Conservation (phyloP, 1,139 yeast genomes). For the Candida dubliniensis region DNA sequence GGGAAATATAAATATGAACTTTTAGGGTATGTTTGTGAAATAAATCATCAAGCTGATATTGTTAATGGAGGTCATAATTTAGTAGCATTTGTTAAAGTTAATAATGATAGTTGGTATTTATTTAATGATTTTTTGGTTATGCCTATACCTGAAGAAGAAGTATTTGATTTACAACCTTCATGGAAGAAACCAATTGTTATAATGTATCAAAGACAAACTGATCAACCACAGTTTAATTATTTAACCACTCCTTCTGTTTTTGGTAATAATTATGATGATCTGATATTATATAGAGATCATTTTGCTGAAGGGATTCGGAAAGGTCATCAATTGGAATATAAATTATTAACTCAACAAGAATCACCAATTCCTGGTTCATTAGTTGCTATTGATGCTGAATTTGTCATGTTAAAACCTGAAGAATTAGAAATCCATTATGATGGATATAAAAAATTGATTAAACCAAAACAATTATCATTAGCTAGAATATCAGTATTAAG, state of each 20-base stretch:
- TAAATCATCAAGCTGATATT: constrained; percentile 54
- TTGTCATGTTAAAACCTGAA: constrained; percentile 81
- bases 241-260: constrained; percentile 23
- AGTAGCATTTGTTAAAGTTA: constrained; percentile 58
- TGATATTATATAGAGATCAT: constrained; percentile 71
- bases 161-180: constrained; percentile 60
- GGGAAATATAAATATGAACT: constrained; percentile 47
- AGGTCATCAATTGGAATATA: constrained; percentile 59
- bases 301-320: constrained; percentile 72
- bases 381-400: constrained; percentile 96
- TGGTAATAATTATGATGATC: constrained; percentile 44
- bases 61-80: constrained; percentile 52
- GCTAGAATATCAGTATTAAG: constrained; percentile 89
- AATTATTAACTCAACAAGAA: constrained; percentile 61
- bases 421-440: constrained; percentile 69
- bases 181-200: constrained; percentile 87
- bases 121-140: constrained; percentile 93
- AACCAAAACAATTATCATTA: constrained; percentile 74
- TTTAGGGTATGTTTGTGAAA: constrained; percentile 68
- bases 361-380: constrained; percentile 75
- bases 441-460: constrained; percentile 66
- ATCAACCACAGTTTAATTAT: constrained; percentile 23
- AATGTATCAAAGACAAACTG: constrained; percentile 57
- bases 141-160: constrained; percentile 72
- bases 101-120: constrained; percentile 62